Evolutionary conservation across 2,329 filamentous ascomycete species (phyloP).

Genomic region (Microsporum ferrugineum): DNA sequence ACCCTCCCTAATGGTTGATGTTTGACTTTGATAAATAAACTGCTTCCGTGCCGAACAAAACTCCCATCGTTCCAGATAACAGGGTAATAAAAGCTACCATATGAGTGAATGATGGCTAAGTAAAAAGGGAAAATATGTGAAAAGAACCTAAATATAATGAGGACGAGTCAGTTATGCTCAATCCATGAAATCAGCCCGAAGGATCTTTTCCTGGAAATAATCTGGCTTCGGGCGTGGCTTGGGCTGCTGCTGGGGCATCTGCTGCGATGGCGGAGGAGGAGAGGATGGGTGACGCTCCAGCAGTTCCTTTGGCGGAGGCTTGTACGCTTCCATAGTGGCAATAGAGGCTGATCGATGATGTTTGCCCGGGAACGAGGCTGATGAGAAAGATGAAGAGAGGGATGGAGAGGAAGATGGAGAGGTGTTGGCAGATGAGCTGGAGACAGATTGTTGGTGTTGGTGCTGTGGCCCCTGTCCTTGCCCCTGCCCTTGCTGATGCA

Average conservation of each 20-base stretch:
- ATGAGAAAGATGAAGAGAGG: slow-evolving; percentile 17
- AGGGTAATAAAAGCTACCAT: not conserved
- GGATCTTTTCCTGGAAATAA: slow-evolving; percentile 89
- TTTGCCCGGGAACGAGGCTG: slow-evolving; percentile 27
- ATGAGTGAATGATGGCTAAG: not conserved
- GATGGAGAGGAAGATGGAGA: slow-evolving; percentile 20
- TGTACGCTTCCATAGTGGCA: slow-evolving; percentile 41
- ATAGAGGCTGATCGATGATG: slow-evolving; percentile 33
- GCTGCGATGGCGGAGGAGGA: slow-evolving; percentile 3
- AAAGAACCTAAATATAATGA: not conserved
- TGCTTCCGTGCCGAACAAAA: not conserved
- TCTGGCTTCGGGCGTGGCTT: slow-evolving; percentile 62
- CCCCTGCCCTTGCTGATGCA: not conserved
- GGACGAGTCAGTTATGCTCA: slow-evolving; percentile 26
- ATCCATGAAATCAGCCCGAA: slow-evolving; percentile 98
- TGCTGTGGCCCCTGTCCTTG: not conserved
- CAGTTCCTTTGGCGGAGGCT: slow-evolving; percentile 21
- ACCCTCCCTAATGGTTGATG: not conserved
- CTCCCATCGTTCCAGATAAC: not conserved
- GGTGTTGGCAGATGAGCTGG: slow-evolving; percentile 16
- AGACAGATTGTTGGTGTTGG: not conserved
- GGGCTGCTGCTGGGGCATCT: slow-evolving; percentile 27
- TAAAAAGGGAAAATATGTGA: not conserved
- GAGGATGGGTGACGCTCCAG: slow-evolving; percentile 6
- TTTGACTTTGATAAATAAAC: not conserved